Conservation (phyloP, 2,329 filamentous ascomycete genomes). For the Xylaria digitata region DNA sequence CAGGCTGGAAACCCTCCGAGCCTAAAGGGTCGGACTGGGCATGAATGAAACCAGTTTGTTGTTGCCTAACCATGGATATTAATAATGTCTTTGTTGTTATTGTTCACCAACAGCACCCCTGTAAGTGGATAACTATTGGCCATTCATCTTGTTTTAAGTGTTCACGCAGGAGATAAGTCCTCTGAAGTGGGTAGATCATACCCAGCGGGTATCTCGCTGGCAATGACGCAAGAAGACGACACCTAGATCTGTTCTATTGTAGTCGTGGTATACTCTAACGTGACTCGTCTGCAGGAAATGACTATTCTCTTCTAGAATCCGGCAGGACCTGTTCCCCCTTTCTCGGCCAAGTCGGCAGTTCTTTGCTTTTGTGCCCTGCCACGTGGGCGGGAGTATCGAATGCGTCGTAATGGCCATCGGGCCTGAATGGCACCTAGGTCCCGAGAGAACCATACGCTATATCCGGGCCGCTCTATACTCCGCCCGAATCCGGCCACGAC, state of each 20-base stretch:
- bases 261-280: background rate
- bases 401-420: background rate
- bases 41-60: constrained; percentile 12
- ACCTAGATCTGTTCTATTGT: too few relatives aligned
- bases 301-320: background rate
- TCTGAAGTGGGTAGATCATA: background rate
- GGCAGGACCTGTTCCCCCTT: background rate
- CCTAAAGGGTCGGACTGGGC: constrained; percentile 12
- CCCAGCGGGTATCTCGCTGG: background rate
- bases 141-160: constrained; percentile 16
- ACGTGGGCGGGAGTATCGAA: background rate
- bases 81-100: constrained; percentile 10
- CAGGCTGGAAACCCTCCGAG: background rate
- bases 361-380: background rate
- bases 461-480: background rate
- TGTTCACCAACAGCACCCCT: background rate
- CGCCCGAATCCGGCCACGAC: background rate
- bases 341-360: background rate
- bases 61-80: constrained; percentile 6
- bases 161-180: constrained; percentile 6
- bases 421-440: background rate
- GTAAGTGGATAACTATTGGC: constrained; percentile 17
- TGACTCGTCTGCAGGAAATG: background rate
- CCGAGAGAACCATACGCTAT: background rate
- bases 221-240: background rate